Evolutionary conservation across 78 protist genomes (phyloP), one percentile per base, ranked within the genome.

Genomic region (Emiliania huxleyi): DNA sequence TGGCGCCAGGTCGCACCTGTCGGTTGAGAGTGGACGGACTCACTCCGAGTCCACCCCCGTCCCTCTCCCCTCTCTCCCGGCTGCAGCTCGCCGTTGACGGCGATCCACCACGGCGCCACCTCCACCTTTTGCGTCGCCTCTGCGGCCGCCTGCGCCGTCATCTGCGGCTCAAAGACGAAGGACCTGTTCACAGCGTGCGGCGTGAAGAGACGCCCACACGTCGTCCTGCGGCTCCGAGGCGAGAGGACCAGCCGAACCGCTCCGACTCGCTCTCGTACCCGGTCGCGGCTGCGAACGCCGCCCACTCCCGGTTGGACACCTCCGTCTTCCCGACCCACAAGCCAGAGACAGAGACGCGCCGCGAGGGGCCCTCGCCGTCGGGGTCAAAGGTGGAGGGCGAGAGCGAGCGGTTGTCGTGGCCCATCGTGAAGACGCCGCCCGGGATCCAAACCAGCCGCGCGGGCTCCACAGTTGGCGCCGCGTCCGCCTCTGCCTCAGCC

Each of bases 161-260:
- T 1, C 52, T 81, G 88, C 56, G 4, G 1, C 90, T 94, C 91
- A 49, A 94, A 55, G n/a, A 79, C 96, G 29, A 94, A 94, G n/a
- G n/a, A n/a, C n/a, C n/a, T n/a, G n/a, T n/a, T n/a, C n/a, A n/a
- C n/a, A n/a, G n/a, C n/a, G n/a, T n/a, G n/a, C n/a, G n/a, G n/a
- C n/a, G n/a, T n/a, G n/a, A n/a, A n/a, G n/a, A n/a, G n/a, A n/a
- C n/a, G n/a, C n/a, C n/a, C n/a, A n/a, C n/a, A n/a, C n/a, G n/a
- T n/a, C n/a, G n/a, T n/a, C n/a, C n/a, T n/a, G n/a, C n/a, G n/a
- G n/a, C n/a, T n/a, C n/a, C n/a, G n/a, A n/a, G n/a, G n/a, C n/a
- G n/a, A n/a, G n/a, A n/a, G n/a, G 92, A 56, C 96, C 96, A 94
- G 42, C 93, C 93, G 46, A 46, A 94, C 71, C 43, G 19, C 87